These are phyloP conservation scores for Coniella lustricola DNA, from an alignment of 2,329 filamentous ascomycete genomes.

Conservation along the genomic window DNA sequence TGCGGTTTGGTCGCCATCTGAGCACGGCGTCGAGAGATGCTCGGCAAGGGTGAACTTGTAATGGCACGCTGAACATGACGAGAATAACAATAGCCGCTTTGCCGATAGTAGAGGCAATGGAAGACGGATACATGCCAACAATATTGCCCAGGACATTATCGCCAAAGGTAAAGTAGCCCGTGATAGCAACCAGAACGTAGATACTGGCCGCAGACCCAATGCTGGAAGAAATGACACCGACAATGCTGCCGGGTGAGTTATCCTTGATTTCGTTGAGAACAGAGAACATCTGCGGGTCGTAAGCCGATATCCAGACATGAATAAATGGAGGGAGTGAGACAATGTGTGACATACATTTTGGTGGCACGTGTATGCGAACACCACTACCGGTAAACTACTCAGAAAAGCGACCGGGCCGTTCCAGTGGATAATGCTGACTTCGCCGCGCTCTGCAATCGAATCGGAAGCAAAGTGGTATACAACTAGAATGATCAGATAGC, in stretches of 20 bases:
- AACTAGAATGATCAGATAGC: constrained; percentile 86
- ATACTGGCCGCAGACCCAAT: constrained; percentile 83
- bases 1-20: constrained; percentile 69
- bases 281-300: constrained; percentile 76
- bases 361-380: constrained; percentile 99
- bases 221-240: constrained; percentile 71
- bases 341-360: constrained; percentile 64
- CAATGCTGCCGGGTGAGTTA: constrained; percentile 69
- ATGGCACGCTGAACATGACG: constrained; percentile 91
- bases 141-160: constrained; percentile 88
- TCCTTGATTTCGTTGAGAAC: constrained; percentile 92
- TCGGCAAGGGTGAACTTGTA: constrained; percentile 92
- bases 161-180: constrained; percentile 92
- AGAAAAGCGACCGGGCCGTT: constrained; percentile 71
- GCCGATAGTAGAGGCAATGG: constrained; percentile 80
- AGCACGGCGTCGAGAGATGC: constrained; percentile 93
- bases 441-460: constrained; percentile 63
- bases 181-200: constrained; percentile 88
- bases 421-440: constrained; percentile 69
- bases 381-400: constrained; percentile 85
- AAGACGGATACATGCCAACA: constrained; percentile 78
- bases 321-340: background rate
- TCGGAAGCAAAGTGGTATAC: constrained; percentile 88
- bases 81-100: constrained; percentile 93
- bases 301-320: constrained; percentile 18